Evolutionary conservation across 1,284 basidiomycete genomes (phyloP), one percentile per base, ranked within the genome.

Genomic region (Coriolopsis trogii): DNA sequence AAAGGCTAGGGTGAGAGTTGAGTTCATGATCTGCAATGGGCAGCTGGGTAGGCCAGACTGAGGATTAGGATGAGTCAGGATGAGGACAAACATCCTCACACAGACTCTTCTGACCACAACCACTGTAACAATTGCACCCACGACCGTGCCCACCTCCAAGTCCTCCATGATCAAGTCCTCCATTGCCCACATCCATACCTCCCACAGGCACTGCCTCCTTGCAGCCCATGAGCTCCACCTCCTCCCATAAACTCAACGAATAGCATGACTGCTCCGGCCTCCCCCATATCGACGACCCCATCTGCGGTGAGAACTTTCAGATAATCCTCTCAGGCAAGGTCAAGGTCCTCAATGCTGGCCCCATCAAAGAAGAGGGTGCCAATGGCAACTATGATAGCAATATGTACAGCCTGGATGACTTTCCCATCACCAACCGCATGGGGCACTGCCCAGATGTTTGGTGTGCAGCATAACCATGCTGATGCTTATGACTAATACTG

Each of bases 151-250:
- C n/a, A n/a, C 94, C 1, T 93, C 90, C 69, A 98, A 98, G 74
- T 91, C 89, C 15, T 89, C 91, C 53, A 96, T 97, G 68, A 94
- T 98, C 70, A 96, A 95, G 74, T 93, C 89, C 40, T 88, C 84
- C 55, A 94, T 95, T 66, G 84, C 89, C 0, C 86, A 94, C 68
- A 82, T 95, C 61, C 87, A 89, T 64, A 83, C 87, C 41, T 87
- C 89, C 47, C 85, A 92, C 54, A 80, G 90, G 43, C 89, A 92
- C 66, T 84, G 92, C 50, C 73, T 88, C 37, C 75, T 91, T 49
- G 91, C 91, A 20, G 81, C 89, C 10, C 81, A 85, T 58, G 86
- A 93, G 67, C 77, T 94, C 43, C 87, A 91, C 49, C 68, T 83
- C 44, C 68, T 95, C 65, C 40, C 80, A 84, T 42, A 92, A 95